Base-by-base conservation (phyloP, 164 flowering plant genomes). In the Aristolochia californica region DNA sequence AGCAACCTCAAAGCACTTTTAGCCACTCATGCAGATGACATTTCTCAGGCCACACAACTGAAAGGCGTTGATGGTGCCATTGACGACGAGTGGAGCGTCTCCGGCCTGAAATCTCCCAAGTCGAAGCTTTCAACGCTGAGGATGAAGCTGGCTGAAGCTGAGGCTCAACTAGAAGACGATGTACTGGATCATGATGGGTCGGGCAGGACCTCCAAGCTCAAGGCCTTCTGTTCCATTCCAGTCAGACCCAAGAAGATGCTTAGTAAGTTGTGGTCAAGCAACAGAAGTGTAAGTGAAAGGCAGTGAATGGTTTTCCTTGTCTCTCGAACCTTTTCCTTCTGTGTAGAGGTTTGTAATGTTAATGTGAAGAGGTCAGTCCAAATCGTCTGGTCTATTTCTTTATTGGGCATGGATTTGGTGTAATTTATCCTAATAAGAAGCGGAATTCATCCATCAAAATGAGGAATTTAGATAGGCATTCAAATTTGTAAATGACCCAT, bases 141-240 rank as follows among this genome's bases (percentile, higher is more conserved):
- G 59, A 85, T 79, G 90, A 89, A 83, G 65, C 74, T 85, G 56
- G 88, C 78, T 0, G 94, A 85, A 68, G 89, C 85, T 47, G 91
- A 82, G 9, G 66, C 62, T 45, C 87, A 82, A 20, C 48, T 68
- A 13, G 82, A 78, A 8, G 88, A 78, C 2, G 72, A 56, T 45
- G 72, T 67, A 40, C 16, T 64, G 49, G 61, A 71, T 53, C 60
- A 71, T 0, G 75, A 73, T 44, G 75, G 75, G 22, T 59, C 68
- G 14, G 71, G 64, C 34, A 78, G 73, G 62, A 49, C 65, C 27
- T 74, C 89, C 7, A 85, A 68, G 69, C 64, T 79, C 28, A 86
- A 79, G 72, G 65, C 79, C 5, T 45, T 84, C 18, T 77, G 80
- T 58, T 63, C 79, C n/a, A 59, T 80, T 43, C 95, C 98, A 15